Conservation (phyloP, 2,329 filamentous ascomycete genomes). For the Mariannaea elegans region DNA sequence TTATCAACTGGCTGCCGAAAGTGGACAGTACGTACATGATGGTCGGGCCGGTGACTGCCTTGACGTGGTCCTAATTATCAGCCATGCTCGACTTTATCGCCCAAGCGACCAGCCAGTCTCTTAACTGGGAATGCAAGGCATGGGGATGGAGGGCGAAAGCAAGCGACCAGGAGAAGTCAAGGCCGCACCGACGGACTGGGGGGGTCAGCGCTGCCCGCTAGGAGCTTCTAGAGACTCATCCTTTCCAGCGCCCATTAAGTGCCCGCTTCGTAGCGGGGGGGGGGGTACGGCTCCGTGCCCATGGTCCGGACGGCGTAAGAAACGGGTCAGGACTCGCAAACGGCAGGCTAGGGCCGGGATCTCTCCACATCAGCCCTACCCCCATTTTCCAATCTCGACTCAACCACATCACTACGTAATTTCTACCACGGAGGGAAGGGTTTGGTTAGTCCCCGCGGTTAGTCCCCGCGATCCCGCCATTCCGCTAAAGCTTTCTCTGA, state of each 20-base stretch:
- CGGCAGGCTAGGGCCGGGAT: constrained; percentile 12
- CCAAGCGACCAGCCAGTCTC: constrained; percentile 3
- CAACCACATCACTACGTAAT: constrained; percentile 16
- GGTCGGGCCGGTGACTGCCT: constrained; percentile 12
- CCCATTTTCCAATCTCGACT: constrained; percentile 12
- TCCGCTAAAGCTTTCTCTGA: constrained; percentile 11
- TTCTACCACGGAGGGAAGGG: constrained; percentile 14
- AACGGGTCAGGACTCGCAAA: background rate
- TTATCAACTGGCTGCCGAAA: constrained; percentile 14
- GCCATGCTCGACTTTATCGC: constrained; percentile 6
- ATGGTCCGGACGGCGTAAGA: constrained; percentile 13
- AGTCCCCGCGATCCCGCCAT: constrained; percentile 19
- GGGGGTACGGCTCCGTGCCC: constrained; percentile 14
- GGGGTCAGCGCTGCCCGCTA: constrained; percentile 1
- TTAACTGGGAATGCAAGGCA: constrained; percentile 20
- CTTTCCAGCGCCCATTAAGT: constrained; percentile 5
- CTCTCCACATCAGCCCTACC: constrained; percentile 29
- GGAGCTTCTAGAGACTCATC: constrained; percentile 14
- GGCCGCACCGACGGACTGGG: background rate
- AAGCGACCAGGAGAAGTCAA: constrained; percentile 5
- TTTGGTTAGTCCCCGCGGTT: constrained; percentile 20
- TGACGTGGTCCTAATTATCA: constrained; percentile 4
- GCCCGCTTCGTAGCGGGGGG: background rate
- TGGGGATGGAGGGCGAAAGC: constrained; percentile 2
- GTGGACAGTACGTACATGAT: constrained; percentile 9